These are phyloP conservation scores for Infundibulicybe gibba DNA, from an alignment of 768 basidiomycete genomes.

Conservation along the genomic window DNA sequence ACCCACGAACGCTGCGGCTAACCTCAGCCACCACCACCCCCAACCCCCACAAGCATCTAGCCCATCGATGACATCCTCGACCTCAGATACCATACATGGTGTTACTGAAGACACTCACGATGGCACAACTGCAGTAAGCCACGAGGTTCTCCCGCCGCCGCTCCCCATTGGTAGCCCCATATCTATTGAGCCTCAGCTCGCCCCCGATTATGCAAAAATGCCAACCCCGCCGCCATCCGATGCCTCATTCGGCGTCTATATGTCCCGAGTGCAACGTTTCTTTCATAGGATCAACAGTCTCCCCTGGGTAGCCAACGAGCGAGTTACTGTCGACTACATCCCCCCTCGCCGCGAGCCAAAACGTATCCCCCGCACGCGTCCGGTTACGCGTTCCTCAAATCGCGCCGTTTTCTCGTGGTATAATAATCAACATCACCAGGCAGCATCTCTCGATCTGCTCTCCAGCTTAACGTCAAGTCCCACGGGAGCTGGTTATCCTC, in stretches of 20 bases:
- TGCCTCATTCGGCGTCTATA: constrained; percentile 23
- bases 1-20: constrained; percentile 5
- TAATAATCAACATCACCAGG: constrained; percentile 1
- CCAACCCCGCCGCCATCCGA: constrained; percentile 35
- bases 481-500: too few relatives aligned
- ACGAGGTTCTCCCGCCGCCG: constrained; percentile 8
- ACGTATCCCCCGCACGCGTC: constrained; percentile 7
- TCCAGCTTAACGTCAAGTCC: too few relatives aligned
- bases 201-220: constrained; percentile 49
- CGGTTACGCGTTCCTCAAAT: constrained; percentile 3
- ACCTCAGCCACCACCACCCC: constrained; percentile 4
- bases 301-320: constrained; percentile 39
- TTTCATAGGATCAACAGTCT: constrained; percentile 29
- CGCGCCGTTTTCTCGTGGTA: constrained; percentile 23
- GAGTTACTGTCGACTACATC: constrained; percentile 41
- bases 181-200: constrained; percentile 35
- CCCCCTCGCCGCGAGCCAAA: constrained; percentile 21
- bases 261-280: constrained; percentile 31
- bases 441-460: too few relatives aligned
- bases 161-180: constrained; percentile 28
- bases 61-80: constrained; percentile 13
- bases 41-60: constrained; percentile 7
- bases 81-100: constrained; percentile 15
- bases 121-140: constrained; percentile 13
- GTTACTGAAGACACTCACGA: constrained; percentile 15